phyloP scores from a whole-genome alignment of 257 asterid species.

The Agastache rugosa region DNA sequence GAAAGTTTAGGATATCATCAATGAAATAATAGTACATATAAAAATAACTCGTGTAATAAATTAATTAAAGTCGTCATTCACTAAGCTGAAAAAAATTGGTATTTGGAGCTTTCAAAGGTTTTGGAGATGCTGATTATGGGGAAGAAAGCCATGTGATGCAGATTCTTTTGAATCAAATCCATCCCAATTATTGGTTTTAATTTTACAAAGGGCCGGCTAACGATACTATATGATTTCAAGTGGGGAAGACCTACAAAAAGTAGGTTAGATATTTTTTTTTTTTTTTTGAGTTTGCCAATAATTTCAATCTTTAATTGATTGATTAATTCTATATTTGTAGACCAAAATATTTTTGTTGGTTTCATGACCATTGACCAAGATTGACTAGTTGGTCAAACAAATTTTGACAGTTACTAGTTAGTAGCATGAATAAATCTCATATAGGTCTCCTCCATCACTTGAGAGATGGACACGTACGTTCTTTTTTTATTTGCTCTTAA shows the following conservation, averaged over 20 bases:
- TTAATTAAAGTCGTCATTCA: slow-evolving; percentile 22
- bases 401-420: background rate
- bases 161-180: slow-evolving; percentile 21
- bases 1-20: slow-evolving; percentile 13
- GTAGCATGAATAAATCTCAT: background rate
- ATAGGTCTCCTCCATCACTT: background rate
- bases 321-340: background rate
- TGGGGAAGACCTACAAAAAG: slow-evolving; percentile 31
- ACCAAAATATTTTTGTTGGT: background rate
- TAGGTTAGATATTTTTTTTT: slow-evolving; percentile 37
- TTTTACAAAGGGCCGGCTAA: background rate
- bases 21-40: background rate
- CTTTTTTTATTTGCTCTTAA: background rate
- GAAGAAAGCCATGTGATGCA: slow-evolving; percentile 39
- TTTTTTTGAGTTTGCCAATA: background rate
- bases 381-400: background rate
- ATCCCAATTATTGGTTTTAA: slow-evolving; percentile 4
- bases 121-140: slow-evolving; percentile 27
- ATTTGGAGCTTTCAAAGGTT: slow-evolving; percentile 49
- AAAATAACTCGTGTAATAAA: slow-evolving; percentile 23
- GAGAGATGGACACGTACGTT: background rate
- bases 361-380: background rate
- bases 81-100: slow-evolving; percentile 41
- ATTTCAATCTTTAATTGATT: background rate
- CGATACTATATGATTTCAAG: slow-evolving; percentile 14